Evolutionary conservation across 345 rosid genomes (phyloP).

Genomic region (Salix purpurea): DNA sequence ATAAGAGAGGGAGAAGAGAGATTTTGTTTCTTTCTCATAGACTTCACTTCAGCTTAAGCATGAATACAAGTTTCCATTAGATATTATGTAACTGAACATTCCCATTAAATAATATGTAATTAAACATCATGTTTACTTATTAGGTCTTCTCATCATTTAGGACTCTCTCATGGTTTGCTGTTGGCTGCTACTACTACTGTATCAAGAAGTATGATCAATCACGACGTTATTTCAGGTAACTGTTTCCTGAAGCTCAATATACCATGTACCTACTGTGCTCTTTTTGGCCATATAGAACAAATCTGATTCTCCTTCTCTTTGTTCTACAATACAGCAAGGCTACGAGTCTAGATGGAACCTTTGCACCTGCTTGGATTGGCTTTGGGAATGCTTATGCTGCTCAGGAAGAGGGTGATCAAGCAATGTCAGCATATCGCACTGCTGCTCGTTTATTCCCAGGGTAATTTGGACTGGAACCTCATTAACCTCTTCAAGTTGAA

Average conservation of each 20-base stretch:
- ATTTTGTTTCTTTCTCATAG: neutral
- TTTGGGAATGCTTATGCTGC: conserved; percentile 88
- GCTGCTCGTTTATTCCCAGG: conserved; percentile 97
- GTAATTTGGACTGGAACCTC: conserved; percentile 33
- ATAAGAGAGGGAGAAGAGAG: neutral
- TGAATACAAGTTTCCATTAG: neutral
- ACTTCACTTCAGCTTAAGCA: neutral
- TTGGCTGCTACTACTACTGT: conserved; percentile 57
- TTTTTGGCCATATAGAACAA: neutral
- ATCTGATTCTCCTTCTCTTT: conserved; percentile 6
- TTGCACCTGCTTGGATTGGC: conserved; percentile 92
- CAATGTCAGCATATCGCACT: conserved; percentile 91
- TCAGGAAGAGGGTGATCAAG: conserved; percentile 93
- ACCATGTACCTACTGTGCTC: neutral
- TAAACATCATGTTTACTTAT: neutral
- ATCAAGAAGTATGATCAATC: conserved; percentile 88
- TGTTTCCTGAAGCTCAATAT: conserved; percentile 1
- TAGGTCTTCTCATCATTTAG: too few relatives aligned
- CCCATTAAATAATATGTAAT: neutral
- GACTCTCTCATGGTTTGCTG: conserved; percentile 95
- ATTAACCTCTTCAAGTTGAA: neutral
- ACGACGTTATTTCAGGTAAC: conserved; percentile 83
- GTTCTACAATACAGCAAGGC: conserved; percentile 64
- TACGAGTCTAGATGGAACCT: conserved; percentile 71
- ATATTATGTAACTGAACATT: neutral